A percentile compares a stretch with the other conserved stretches of the same genome.
Conservation (phyloP, 169 alveolate species). For the Cryptosporidium viatorum region DNA sequence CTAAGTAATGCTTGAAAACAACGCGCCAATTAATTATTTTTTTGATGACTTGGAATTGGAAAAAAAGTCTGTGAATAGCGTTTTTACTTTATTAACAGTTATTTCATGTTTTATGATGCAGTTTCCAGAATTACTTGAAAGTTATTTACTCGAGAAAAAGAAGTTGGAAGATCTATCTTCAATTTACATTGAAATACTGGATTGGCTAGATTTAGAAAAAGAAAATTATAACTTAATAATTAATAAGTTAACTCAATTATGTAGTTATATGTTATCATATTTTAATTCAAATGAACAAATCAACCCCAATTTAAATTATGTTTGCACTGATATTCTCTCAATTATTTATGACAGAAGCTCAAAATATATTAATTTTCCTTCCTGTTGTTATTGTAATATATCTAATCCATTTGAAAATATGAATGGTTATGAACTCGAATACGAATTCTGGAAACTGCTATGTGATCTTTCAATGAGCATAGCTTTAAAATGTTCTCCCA, state of each 20-base stretch:
- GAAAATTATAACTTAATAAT: slow-evolving; percentile 18
- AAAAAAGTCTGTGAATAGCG: not conserved
- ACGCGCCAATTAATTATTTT: not conserved
- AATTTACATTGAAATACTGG: slow-evolving; percentile 11
- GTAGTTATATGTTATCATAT: not conserved
- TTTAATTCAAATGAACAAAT: not conserved
- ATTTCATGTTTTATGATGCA: slow-evolving; percentile 2
- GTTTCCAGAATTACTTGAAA: slow-evolving; percentile 35
- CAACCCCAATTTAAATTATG: not conserved
- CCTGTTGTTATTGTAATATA: slow-evolving; percentile 1
- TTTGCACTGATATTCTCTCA: slow-evolving; percentile 59
- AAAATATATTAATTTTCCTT: slow-evolving; percentile 43
- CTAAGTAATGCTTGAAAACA: not conserved
- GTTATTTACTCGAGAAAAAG: not conserved
- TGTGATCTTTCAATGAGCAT: slow-evolving; percentile 22
- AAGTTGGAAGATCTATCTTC: slow-evolving; percentile 4
- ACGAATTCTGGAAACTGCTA: slow-evolving; percentile 16
- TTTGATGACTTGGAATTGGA: not conserved
- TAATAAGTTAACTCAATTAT: slow-evolving; percentile 21
- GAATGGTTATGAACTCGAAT: not conserved
- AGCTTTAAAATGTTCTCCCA: slow-evolving; percentile 54
- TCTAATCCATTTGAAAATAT: slow-evolving; percentile 25
- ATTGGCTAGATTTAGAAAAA: slow-evolving; percentile 31
- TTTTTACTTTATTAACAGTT: not conserved
- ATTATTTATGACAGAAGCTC: slow-evolving; percentile 54